Evolutionary conservation across 129 eudicot species (phyloP), one percentile per base, ranked within the genome.

Genomic region (Artemisia argyi): DNA sequence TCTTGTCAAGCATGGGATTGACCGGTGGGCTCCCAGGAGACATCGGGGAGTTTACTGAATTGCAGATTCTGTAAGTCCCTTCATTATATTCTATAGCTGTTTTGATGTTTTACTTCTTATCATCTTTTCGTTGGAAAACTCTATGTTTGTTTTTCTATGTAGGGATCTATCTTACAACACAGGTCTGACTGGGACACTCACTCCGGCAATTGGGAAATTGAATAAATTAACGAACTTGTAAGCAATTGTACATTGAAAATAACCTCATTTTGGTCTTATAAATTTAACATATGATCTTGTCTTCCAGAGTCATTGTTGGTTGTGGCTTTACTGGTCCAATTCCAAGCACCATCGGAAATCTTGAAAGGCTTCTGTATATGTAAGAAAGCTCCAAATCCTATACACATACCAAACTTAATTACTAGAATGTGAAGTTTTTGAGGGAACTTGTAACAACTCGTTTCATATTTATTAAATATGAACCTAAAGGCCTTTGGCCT

Each of bases 141-240:
- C 22, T 20, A 20, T 20, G 22, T 20, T 20, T 20, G 22, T 20
- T 20, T 20, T 20, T 20, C 22, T 20, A 20, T 75, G 69, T 80
- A 93, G 98, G 73, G 98, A 90, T 81, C 85, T 93, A 46, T 93
- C 98, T 2, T 89, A 85, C 82, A 93, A 93, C 62, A 68, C 59
- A 44, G 89, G 80, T 13, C 61, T 93, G 84, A 80, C 76, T 0
- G 96, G 98, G 44, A 60, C 96, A 72, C 86, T 94, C 80, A 87
- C 91, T 52, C 61, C 82, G 22, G 66, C 81, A 54, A 94, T 94
- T 47, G 97, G 97, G 74, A 79, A 78, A 35, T 50, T 87, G 65
- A 74, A 28, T 68, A 80, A 87, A 66, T 65, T 93, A 71, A 68
- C 90, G 65, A 84, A 55, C 79, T 79, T 94, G 98, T 94, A 87